Conservation (phyloP, 192 early-diverging fungal genomes). For the Coemansia sp. region DNA sequence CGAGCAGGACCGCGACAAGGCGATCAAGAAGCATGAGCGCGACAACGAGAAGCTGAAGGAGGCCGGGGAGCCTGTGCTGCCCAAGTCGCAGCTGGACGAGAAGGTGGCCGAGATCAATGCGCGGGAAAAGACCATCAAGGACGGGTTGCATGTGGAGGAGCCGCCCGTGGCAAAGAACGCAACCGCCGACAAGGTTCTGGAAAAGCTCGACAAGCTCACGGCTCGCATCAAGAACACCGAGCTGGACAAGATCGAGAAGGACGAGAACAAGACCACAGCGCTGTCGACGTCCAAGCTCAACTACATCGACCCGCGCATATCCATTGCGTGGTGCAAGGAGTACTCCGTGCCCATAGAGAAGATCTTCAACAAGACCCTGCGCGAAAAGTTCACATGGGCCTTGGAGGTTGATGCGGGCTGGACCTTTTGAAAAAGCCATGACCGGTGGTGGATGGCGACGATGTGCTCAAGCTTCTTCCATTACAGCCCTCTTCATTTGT, state of each 20-base stretch:
- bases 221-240: slow-evolving; percentile 74
- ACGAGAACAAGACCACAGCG: slow-evolving; percentile 95
- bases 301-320: slow-evolving; percentile 98
- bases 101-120: slow-evolving; percentile 35
- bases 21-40: slow-evolving; percentile 65
- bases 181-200: slow-evolving; percentile 69
- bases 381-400: slow-evolving; percentile 98
- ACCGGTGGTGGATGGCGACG: too few relatives aligned
- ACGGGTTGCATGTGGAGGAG: slow-evolving; percentile 31
- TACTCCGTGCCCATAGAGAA: slow-evolving; percentile 87
- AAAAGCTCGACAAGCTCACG: slow-evolving; percentile 67
- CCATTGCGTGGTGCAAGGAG: slow-evolving; percentile 89
- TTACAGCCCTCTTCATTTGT: too few relatives aligned
- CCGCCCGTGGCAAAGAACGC: slow-evolving; percentile 40
- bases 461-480: too few relatives aligned
- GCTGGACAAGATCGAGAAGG: slow-evolving; percentile 84
- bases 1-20: slow-evolving; percentile 74
- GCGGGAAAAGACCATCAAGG: slow-evolving; percentile 49
- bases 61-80: slow-evolving; percentile 57
- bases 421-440: slow-evolving; percentile 53
- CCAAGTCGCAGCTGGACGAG: slow-evolving; percentile 59
- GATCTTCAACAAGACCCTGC: slow-evolving; percentile 85
- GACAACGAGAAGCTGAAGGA: slow-evolving; percentile 80
- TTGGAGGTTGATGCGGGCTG: slow-evolving; percentile 68
- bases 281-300: slow-evolving; percentile 97